These are phyloP conservation scores for Leccinellum luteum DNA, from an alignment of 768 basidiomycete species.

Conservation along the genomic window DNA sequence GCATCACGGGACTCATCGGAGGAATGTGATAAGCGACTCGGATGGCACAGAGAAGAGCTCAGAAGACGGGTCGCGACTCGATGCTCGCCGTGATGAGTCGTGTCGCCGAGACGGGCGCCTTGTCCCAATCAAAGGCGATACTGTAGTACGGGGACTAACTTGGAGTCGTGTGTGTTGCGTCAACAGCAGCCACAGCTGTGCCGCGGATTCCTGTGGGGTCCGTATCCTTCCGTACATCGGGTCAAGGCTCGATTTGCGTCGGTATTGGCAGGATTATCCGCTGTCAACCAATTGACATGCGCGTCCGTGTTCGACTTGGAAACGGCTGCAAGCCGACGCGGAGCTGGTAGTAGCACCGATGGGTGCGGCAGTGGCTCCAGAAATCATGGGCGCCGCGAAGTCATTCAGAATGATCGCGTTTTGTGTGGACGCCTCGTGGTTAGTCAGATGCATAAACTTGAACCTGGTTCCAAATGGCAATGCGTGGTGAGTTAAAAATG, in stretches of 20 bases:
- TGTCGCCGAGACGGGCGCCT: constrained; percentile 4
- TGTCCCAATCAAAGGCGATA: neutral
- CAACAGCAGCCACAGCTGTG: neutral
- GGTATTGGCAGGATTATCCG: constrained; percentile 2
- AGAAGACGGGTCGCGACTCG: too few species aligned
- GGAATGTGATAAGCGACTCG: neutral
- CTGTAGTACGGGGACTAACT: neutral
- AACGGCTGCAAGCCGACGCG: neutral
- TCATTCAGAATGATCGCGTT: too few species aligned
- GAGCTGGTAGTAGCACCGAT: constrained; percentile 1
- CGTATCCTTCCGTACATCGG: constrained; percentile 9
- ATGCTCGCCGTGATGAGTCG: neutral
- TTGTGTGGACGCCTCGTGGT: too few species aligned
- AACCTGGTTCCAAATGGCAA: too few species aligned
- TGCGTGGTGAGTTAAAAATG: too few species aligned
- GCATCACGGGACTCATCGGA: neutral
- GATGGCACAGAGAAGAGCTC: neutral
- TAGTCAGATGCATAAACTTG: too few species aligned
- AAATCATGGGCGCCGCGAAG: too few species aligned
- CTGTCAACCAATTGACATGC: constrained; percentile 16
- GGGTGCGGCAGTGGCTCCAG: neutral
- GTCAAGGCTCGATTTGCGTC: constrained; percentile 1
- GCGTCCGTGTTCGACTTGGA: constrained; percentile 2
- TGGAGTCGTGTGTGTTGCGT: neutral
- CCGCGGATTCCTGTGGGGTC: neutral